phyloP scores from a whole-genome alignment of 768 basidiomycete species.

The Podaxis sp. region DNA sequence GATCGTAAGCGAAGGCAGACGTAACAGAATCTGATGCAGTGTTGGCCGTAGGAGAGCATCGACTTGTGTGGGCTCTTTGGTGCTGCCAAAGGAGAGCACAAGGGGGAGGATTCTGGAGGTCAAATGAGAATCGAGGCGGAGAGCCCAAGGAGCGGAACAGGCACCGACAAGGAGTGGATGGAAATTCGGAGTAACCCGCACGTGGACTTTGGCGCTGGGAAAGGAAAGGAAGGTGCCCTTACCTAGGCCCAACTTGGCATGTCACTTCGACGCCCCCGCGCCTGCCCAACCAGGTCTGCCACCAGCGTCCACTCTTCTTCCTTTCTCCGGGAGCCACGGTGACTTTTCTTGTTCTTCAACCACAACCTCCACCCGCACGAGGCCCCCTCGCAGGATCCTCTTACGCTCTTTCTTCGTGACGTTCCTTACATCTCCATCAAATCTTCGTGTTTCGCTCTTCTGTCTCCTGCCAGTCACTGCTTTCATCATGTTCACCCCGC shows the following conservation, averaged over 20 bases:
- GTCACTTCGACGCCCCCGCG: constrained; percentile 5
- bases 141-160: neutral
- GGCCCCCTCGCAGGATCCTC: constrained; percentile 19
- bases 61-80: too few relatives aligned
- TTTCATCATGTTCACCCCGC: constrained; percentile 32
- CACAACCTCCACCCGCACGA: constrained; percentile 24
- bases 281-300: neutral
- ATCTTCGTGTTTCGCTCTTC: neutral
- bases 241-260: neutral
- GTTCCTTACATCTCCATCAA: constrained; percentile 3
- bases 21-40: neutral
- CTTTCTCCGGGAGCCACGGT: neutral
- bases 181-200: neutral
- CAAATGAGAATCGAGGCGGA: neutral
- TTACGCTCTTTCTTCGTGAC: constrained; percentile 17
- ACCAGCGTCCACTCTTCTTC: neutral
- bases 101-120: too few relatives aligned
- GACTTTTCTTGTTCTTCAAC: constrained; percentile 3
- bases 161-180: neutral
- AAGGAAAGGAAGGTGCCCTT: neutral
- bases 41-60: neutral
- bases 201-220: constrained; percentile 3
- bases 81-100: too few relatives aligned
- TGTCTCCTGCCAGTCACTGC: neutral
- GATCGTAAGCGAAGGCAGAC: neutral